A percentile compares a stretch with the other conserved stretches of the same genome.
Evolutionary conservation across 805 yeast species (phyloP).

Genomic region (Cyberlindnera euphorbiiphila): DNA sequence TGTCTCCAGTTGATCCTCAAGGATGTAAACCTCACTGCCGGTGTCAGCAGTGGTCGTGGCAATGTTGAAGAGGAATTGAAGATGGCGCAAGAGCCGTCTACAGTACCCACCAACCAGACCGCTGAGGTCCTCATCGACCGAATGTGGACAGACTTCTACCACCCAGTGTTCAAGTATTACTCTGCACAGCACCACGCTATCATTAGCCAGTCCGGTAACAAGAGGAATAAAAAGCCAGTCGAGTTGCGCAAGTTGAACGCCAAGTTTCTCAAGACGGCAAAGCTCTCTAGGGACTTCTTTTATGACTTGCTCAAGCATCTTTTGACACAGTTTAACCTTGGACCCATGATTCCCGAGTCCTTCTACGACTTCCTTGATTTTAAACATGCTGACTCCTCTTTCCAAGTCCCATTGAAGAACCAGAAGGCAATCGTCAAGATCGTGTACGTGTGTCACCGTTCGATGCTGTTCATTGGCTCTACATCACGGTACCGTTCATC

Average conservation of each 20-base stretch:
- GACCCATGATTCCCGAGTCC: conserved; percentile 22
- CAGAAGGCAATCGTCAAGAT: conserved; percentile 22
- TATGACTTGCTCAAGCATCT: conserved; percentile 38
- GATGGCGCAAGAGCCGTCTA: conserved; percentile 10
- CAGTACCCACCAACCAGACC: conserved; percentile 5
- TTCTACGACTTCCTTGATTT: conserved; percentile 18
- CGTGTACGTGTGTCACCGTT: conserved; percentile 44
- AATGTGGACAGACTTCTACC: conserved; percentile 60
- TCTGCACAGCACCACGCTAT: conserved; percentile 16
- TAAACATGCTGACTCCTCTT: conserved; percentile 8
- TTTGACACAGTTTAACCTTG: conserved; percentile 35
- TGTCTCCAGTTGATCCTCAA: conserved; percentile 40
- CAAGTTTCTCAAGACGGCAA: conserved; percentile 45
- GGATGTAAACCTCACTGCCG: conserved; percentile 28
- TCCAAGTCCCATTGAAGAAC: conserved; percentile 11
- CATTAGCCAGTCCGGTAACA: conserved; percentile 5
- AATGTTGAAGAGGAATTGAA: conserved; percentile 6
- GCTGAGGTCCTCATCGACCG: conserved; percentile 40
- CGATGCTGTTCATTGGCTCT: conserved; percentile 53
- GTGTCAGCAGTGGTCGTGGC: background rate
- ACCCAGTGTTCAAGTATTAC: conserved; percentile 57
- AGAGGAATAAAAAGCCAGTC: conserved; percentile 32
- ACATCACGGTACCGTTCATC: conserved; percentile 53
- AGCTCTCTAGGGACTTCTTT: conserved; percentile 47
- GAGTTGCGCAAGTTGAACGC: conserved; percentile 56